These are phyloP conservation scores for Borovskyia barvae DNA, from an alignment of 208 protist genomes.

Conservation along the genomic window DNA sequence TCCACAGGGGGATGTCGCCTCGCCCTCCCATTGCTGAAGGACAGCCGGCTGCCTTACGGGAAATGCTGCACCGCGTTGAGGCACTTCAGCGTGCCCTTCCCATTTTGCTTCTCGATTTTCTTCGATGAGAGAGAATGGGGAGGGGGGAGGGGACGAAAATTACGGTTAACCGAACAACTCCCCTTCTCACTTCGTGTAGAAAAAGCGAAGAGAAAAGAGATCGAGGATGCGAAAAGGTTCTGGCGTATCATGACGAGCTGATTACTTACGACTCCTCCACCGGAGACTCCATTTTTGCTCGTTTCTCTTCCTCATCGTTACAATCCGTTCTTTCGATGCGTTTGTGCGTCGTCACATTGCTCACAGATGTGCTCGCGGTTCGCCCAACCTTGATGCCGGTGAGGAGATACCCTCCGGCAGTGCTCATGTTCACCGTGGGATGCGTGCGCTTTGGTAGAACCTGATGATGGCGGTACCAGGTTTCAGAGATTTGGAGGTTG, in stretches of 20 bases:
- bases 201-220: constrained; percentile 2
- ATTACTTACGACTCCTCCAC: background rate
- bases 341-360: no score
- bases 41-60: no score
- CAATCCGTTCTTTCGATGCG: no score
- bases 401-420: constrained; percentile 88
- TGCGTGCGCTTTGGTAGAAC: constrained; percentile 92
- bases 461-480: constrained; percentile 93
- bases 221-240: constrained; percentile 6
- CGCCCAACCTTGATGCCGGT: constrained; percentile 80
- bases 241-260: no score
- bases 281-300: background rate
- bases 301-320: no score
- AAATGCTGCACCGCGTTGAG: no score
- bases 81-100: no score
- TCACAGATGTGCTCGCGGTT: no score
- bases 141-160: background rate
- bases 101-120: no score
- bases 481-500: constrained; percentile 89
- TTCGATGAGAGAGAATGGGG: background rate
- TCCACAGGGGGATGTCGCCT: no score
- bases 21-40: no score
- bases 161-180: background rate
- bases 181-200: no score
- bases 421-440: constrained; percentile 93